Evolutionary conservation across 495 filamentous ascomycete species (phyloP).

Genomic region (Schizothecium vesticola): DNA sequence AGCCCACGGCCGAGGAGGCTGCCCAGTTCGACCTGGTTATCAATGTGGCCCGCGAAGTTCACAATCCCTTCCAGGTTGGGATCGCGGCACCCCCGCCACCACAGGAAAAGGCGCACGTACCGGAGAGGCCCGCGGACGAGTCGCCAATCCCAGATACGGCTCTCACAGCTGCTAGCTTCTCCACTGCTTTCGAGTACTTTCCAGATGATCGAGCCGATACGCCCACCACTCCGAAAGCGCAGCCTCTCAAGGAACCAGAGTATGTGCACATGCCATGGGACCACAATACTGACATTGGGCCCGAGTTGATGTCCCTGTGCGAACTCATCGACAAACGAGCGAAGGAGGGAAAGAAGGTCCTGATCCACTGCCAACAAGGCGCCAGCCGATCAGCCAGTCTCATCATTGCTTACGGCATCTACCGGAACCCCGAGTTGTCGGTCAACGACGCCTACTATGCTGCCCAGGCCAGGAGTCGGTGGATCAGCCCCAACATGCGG

Average conservation of each 20-base stretch:
- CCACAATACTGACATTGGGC: constrained; percentile 92
- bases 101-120: constrained; percentile 7
- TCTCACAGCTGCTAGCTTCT: constrained; percentile 61
- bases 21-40: constrained; percentile 84
- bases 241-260: constrained; percentile 61
- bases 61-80: constrained; percentile 69
- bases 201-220: constrained; percentile 34
- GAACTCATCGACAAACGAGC: constrained; percentile 78
- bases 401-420: constrained; percentile 93
- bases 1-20: constrained; percentile 82
- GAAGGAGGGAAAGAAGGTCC: constrained; percentile 73
- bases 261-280: constrained; percentile 98
- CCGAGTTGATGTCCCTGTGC: constrained; percentile 78
- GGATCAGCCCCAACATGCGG: constrained; percentile 98
- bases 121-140: constrained; percentile 31
- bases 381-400: constrained; percentile 95
- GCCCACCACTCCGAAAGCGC: constrained; percentile 55
- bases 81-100: constrained; percentile 21
- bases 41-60: constrained; percentile 92
- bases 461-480: constrained; percentile 83
- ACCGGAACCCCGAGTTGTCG: constrained; percentile 76
- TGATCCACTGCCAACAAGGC: constrained; percentile 93
- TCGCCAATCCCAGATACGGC: constrained; percentile 63
- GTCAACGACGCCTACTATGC: constrained; percentile 92
- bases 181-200: constrained; percentile 62